Evolutionary conservation across 2,329 filamentous ascomycete species (phyloP).

Genomic region (Fusarium torulosum): DNA sequence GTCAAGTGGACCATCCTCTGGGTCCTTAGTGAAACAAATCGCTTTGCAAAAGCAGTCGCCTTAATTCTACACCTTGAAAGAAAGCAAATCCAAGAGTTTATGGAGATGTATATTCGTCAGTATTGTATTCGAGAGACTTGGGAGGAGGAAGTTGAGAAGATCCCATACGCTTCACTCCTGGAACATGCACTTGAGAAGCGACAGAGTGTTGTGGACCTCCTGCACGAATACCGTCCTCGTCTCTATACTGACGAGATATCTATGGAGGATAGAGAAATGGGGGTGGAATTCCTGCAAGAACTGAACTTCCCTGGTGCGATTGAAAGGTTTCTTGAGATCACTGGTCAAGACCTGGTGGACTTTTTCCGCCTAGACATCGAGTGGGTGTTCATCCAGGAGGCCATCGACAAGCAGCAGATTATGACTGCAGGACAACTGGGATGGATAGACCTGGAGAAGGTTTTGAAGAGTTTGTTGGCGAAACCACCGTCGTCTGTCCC

Average conservation of each 20-base stretch:
- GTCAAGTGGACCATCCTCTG: conserved; percentile 47
- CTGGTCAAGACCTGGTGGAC: conserved; percentile 15
- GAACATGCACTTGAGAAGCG: conserved; percentile 20
- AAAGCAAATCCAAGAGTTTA: conserved; percentile 43
- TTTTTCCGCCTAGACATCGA: conserved; percentile 48
- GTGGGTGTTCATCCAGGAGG: conserved; percentile 42
- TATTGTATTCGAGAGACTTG: conserved; percentile 36
- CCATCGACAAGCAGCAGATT: conserved; percentile 33
- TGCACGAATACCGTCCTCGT: conserved; percentile 38
- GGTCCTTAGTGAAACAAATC: conserved; percentile 33
- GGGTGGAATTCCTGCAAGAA: conserved; percentile 33
- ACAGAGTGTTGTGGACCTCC: conserved; percentile 17
- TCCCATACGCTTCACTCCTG: conserved; percentile 24
- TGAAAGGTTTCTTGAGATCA: conserved; percentile 31
- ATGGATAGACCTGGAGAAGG: conserved; percentile 27
- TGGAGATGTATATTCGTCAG: conserved; percentile 41
- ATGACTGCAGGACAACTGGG: conserved; percentile 13
- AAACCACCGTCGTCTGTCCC: background rate
- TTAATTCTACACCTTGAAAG: conserved; percentile 37
- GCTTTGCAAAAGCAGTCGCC: conserved; percentile 37
- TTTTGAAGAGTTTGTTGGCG: background rate
- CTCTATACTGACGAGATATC: conserved; percentile 45
- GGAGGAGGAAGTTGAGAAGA: conserved; percentile 28
- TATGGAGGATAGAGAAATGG: conserved; percentile 30
- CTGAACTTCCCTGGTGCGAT: conserved; percentile 7